Percentiles rank a stretch among this genome's conserved stretches.
Conservation (phyloP, 2,329 filamentous ascomycete genomes). For the Akanthomyces dipterigenus region DNA sequence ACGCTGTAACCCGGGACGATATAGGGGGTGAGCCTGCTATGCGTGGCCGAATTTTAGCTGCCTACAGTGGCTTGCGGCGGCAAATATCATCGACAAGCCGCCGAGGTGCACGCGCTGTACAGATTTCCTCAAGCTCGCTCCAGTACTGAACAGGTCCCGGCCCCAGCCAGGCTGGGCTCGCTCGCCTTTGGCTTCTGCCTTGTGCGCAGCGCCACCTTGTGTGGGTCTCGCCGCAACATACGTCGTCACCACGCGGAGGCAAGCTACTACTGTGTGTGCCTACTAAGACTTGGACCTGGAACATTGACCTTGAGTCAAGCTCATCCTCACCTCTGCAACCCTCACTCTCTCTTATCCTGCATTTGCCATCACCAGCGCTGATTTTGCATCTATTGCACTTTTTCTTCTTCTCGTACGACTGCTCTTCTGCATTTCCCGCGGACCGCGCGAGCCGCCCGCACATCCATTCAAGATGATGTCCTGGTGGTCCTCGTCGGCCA, state of each 20-base stretch:
- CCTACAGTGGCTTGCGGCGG: no score
- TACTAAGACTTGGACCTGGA: not conserved
- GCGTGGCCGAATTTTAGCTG: no score
- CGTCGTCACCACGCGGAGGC: slow-evolving; percentile 13
- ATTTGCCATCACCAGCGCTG: slow-evolving; percentile 3
- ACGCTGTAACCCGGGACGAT: no score
- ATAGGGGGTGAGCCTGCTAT: no score
- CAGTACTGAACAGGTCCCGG: not conserved
- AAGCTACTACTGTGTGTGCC: slow-evolving; percentile 5
- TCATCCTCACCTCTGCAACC: not conserved
- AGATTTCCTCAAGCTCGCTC: not conserved
- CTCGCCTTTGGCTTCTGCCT: not conserved
- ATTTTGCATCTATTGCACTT: not conserved
- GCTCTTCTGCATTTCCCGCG: not conserved
- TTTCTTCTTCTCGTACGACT: not conserved
- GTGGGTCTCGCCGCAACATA: slow-evolving; percentile 11
- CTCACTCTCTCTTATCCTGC: not conserved
- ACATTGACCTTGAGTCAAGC: slow-evolving; percentile 8
- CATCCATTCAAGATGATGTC: slow-evolving; percentile 59
- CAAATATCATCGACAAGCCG: no score
- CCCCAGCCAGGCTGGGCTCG: not conserved
- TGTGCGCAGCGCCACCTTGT: slow-evolving; percentile 7
- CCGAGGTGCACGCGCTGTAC: no score
- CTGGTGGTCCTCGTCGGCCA: slow-evolving; percentile 90
- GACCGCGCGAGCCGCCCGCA: slow-evolving; percentile 3